Base-by-base conservation (phyloP, 306 rosid species). In the Vigna trinervia region DNA sequence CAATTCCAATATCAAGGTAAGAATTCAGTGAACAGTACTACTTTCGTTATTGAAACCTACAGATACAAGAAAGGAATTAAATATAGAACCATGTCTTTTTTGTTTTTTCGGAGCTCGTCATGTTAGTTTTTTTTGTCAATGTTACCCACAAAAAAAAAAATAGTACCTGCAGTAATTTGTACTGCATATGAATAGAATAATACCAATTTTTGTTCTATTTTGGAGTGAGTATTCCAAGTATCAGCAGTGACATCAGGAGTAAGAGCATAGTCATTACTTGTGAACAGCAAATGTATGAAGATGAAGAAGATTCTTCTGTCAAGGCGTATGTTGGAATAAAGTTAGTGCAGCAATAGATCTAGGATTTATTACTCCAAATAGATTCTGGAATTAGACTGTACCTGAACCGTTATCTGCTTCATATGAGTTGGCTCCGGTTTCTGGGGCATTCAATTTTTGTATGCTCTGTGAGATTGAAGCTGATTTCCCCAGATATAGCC, bases 401-500 rank as follows among this genome's bases (percentile, higher is more conserved):
- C 85, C 70, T 32, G 74, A 15, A 53, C 48, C 36, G 0, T 74
- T 48, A 20, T 68, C 67, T 58, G 8, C 36, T 57, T 70, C 13
- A 9, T 66, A 38, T 4, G 76, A 39, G 61, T 65, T n/a, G 51
- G 57, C 69, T 50, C 53, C 51, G 72, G 73, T 34, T 72, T 82
- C 71, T 38, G 82, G 72, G 53, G 48, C 30, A 46, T 65, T 78
- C 62, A 57, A 12, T 6, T 65, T 46, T 36, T 56, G 76, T 71
- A 77, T 72, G 76, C 43, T 64, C 75, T 77, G 79, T 56, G 82
- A 77, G 68, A 77, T 41, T 57, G 71, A 77, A 50, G 85, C 82
- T 77, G 85, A 82, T 46, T 82, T 77, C 48, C 79, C 79, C 66
- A 77, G 72, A 65, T 82, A 77, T 23, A 39, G 67, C 79, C 76